Evolutionary conservation across 2,329 filamentous ascomycete genomes (phyloP).

Genomic region (Xenoacremonium recifei): DNA sequence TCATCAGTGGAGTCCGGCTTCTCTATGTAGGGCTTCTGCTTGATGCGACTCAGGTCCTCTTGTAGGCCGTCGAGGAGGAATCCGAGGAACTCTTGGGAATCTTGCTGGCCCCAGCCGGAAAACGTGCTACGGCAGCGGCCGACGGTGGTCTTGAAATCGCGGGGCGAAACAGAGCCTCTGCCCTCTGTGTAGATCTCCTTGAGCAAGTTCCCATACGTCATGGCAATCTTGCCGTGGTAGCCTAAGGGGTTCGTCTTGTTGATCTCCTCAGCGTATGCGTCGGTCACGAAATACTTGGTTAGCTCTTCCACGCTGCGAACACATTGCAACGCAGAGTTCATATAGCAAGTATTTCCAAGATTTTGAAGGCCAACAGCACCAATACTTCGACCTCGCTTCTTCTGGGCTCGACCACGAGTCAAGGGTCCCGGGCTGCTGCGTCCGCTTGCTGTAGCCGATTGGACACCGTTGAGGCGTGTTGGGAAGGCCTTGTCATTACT

Average conservation of each 20-base stretch:
- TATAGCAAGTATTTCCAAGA: conserved; percentile 96
- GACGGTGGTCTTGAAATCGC: conserved; percentile 78
- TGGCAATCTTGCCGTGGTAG: conserved; percentile 83
- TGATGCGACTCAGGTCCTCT: conserved; percentile 90
- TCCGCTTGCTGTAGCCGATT: conserved; percentile 48
- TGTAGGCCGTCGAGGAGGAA: conserved; percentile 93
- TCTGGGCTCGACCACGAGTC: conserved; percentile 70
- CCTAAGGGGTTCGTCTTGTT: conserved; percentile 84
- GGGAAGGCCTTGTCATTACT: conserved; percentile 37
- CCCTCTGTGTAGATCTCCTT: conserved; percentile 74
- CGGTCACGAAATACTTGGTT: conserved; percentile 82
- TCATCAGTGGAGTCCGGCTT: conserved; percentile 98
- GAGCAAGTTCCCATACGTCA: conserved; percentile 74
- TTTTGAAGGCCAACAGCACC: conserved; percentile 86
- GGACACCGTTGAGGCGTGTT: conserved; percentile 25
- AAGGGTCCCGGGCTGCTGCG: conserved; percentile 67
- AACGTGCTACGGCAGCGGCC: conserved; percentile 82
- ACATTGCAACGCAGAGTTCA: conserved; percentile 97
- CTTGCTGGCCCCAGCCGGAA: conserved; percentile 92
- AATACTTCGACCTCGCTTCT: conserved; percentile 65
- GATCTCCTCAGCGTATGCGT: conserved; percentile 74
- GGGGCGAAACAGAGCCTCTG: conserved; percentile 70
- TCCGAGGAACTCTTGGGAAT: conserved; percentile 94
- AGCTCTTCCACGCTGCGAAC: conserved; percentile 91
- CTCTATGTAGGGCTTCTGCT: conserved; percentile 95